phyloP scores from a whole-genome alignment of 257 asterid species.

The Lantana camara region DNA sequence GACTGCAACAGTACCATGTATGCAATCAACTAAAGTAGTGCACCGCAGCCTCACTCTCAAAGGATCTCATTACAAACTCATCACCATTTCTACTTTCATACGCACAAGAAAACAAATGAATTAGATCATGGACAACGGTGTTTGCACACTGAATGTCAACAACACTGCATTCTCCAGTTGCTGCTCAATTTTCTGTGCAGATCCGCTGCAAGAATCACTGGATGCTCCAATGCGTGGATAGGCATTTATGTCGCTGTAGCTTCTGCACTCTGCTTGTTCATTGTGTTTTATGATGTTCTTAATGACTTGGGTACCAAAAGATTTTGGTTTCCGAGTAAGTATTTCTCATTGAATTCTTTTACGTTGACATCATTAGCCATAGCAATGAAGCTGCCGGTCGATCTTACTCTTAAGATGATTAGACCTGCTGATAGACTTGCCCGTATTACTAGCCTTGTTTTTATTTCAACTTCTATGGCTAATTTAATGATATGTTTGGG shows the following conservation, averaged over 20 bases:
- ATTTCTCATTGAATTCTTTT: conserved; percentile 27
- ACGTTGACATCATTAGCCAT: conserved; percentile 30
- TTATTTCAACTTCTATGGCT: conserved; percentile 16
- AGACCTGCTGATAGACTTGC: not conserved
- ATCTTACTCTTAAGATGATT: conserved; percentile 2
- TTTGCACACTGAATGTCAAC: too few species aligned
- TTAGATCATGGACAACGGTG: too few species aligned
- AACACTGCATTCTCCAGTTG: too few species aligned
- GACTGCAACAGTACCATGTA: too few species aligned
- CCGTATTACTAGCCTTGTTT: not conserved
- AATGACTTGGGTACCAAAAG: conserved; percentile 25
- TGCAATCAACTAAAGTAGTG: too few species aligned
- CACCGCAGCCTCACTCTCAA: too few species aligned
- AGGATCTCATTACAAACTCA: too few species aligned
- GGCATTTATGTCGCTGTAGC: conserved; percentile 23
- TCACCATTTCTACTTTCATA: too few species aligned
- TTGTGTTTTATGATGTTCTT: conserved; percentile 25
- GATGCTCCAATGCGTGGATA: not conserved
- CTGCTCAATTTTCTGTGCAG: too few species aligned
- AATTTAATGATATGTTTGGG: not conserved
- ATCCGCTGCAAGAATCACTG: not conserved
- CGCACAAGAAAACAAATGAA: too few species aligned
- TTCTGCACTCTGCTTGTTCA: conserved; percentile 4
- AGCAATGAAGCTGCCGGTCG: conserved; percentile 31
- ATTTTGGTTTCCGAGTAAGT: conserved; percentile 37